Conservation (phyloP, 2,329 filamentous ascomycete species). For the Fusarium sp. region DNA sequence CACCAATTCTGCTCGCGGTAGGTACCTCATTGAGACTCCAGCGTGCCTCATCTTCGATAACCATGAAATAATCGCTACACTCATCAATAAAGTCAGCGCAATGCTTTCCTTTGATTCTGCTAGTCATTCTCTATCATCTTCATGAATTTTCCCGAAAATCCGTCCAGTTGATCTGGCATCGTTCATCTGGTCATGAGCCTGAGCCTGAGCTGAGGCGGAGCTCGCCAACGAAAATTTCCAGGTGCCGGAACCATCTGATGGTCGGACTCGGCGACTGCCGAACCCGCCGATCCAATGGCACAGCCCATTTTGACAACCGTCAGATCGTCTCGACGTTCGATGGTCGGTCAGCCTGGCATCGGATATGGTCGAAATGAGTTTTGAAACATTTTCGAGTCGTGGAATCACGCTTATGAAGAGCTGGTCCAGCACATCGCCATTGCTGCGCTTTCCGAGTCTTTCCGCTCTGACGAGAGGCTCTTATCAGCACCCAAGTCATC, state of each 20-base stretch:
- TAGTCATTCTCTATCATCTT: background rate
- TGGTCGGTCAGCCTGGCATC: background rate
- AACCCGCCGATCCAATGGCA: background rate
- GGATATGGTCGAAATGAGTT: background rate
- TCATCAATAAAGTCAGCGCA: background rate
- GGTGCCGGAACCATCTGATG: slow-evolving; percentile 25
- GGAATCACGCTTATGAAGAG: background rate
- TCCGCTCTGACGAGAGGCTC: background rate
- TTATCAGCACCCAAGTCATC: background rate
- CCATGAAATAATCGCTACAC: background rate
- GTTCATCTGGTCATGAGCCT: background rate
- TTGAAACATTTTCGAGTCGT: background rate
- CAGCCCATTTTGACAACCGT: background rate
- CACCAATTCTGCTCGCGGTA: no score
- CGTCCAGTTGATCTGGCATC: background rate
- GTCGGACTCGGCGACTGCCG: slow-evolving; percentile 20
- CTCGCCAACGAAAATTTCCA: slow-evolving; percentile 6
- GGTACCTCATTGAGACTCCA: no score
- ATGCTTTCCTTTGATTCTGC: no score
- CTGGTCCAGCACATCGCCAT: fast-evolving
- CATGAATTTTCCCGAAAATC: background rate
- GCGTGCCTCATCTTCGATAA: background rate
- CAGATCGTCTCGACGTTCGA: background rate
- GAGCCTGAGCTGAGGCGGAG: slow-evolving; percentile 3
- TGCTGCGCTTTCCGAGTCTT: background rate